Evolutionary conservation across 108 stramenopile genomes (phyloP), one percentile per base, ranked within the genome.

Genomic region (Discostella stelligeroides): DNA sequence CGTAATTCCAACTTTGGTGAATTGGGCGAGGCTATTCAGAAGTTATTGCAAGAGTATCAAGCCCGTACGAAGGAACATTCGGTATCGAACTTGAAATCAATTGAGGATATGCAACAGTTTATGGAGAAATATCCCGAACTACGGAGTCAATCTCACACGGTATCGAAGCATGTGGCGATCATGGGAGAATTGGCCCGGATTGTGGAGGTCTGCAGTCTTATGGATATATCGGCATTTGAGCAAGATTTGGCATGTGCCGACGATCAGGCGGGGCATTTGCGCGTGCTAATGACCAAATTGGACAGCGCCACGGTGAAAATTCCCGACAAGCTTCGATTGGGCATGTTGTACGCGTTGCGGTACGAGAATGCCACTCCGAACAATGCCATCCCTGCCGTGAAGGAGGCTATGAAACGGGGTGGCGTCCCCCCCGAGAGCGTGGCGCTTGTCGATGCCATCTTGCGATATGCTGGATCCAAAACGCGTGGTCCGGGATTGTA

Each of bases 71-170:
- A 90, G 60, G 76, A 90, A 27, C 91, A 97, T 79, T 24, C 46
- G 24, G 75, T 91, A 21, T 68, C 82, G 39, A 95, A 92, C 66
- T 66, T 95, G 45, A 88, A 82, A 37, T 88, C 84, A 10, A 96
- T 99, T 66, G 99, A 98, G 75, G 99, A 98, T 68, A 99, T 99
- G 98, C 99, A 98, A 71, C 67, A 75, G 10, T 99, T 99, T 67
- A 95, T 99, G 89, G 98, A 99, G 60, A 87, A 95, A 59, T 98
- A 94, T 68, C 99, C 99, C 0, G 95, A 96, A 55, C 81, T 99
- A 60, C 72, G 97, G 41, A 86, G 88, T 27, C 75, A 88, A 66
- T 84, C 85, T 13, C 91, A 95, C 65, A 96, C 88, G 53, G 95
- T 97, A 0, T 87, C 88, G 14, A 98, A 98, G 75, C 98, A 98